Percentiles rank a stretch among this genome's conserved stretches.
Evolutionary conservation across 805 yeast genomes (phyloP).

Genomic region (Metschnikowia bowlesiae): DNA sequence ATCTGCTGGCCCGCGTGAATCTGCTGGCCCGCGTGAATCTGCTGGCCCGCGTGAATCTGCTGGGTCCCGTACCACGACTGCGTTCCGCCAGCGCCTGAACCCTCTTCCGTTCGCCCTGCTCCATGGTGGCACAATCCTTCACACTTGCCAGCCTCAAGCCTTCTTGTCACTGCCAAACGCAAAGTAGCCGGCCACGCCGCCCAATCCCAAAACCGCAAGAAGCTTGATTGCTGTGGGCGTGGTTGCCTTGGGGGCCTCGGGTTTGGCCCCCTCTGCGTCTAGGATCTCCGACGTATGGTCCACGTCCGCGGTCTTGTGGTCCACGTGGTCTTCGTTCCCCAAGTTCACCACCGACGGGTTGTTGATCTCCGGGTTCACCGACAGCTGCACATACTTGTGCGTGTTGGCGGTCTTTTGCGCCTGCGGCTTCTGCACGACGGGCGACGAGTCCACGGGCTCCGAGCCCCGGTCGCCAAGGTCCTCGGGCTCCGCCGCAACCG

Average conservation of each 20-base stretch:
- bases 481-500: constrained; percentile 36
- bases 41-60: too few species aligned
- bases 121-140: too few species aligned
- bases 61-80: too few species aligned
- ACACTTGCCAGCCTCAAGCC: background rate
- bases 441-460: constrained; percentile 31
- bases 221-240: constrained; percentile 7
- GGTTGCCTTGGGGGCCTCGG: constrained; percentile 1
- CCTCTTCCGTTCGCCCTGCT: background rate
- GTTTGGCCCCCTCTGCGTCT: constrained; percentile 18
- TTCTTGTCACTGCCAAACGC: constrained; percentile 5
- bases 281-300: constrained; percentile 33
- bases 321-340: constrained; percentile 30
- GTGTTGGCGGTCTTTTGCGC: constrained; percentile 31
- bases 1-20: too few species aligned
- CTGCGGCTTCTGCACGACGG: constrained; percentile 11
- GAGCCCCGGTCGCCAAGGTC: constrained; percentile 36
- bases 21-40: too few species aligned
- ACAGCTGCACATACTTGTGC: constrained; percentile 38
- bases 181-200: constrained; percentile 17
- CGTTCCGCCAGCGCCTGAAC: background rate
- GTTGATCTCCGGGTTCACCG: constrained; percentile 40
- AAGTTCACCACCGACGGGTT: constrained; percentile 31
- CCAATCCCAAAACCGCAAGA: constrained; percentile 17
- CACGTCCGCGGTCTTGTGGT: constrained; percentile 31